Base-by-base conservation (phyloP, 2,329 filamentous ascomycete genomes). In the Torrubiellomyces zombiae region DNA sequence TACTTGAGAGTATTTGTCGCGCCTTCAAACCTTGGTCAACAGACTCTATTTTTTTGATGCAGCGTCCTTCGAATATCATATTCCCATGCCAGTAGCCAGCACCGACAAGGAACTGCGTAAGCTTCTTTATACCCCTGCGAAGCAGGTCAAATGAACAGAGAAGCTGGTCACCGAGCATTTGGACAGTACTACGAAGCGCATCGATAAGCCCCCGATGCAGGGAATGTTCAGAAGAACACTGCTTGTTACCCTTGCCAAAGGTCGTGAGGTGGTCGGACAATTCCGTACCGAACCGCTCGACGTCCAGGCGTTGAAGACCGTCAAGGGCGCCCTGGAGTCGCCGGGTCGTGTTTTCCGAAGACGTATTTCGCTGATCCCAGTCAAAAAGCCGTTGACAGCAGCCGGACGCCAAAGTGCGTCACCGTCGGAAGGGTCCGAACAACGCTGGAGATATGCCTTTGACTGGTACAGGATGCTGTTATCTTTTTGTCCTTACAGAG, bases 381-480 rank as follows among this genome's bases (percentile, higher is more conserved):
- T 5, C 21, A 21, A 12, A 20, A 19, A 9, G 18, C 25, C 13
- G 19, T n/a, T n/a, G n/a, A n/a, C n/a, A n/a, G n/a, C n/a, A n/a
- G n/a, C n/a, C n/a, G n/a, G n/a, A n/a, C n/a, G n/a, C n/a, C n/a
- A n/a, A n/a, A n/a, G n/a, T n/a, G n/a, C n/a, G n/a, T n/a, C n/a
- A n/a, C n/a, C n/a, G n/a, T n/a, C n/a, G n/a, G n/a, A n/a, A n/a
- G 22, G 11, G 18, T 14, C 16, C 25, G 19, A 21, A 22, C 22
- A n/a, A 20, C 25, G 4, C 16, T 26, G 14, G 21, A 26, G 4
- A 26, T n/a, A 16, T 26, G 18, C 9, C 18, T 26, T 5, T 18
- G 25, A 11, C 31, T 45, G 18, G 36, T 47, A 14, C 43, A 49
- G 30, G 38, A 47, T 26, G 38, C 33, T 4, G 37, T 47, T 9